These are phyloP conservation scores for Tolypocladium tundrense DNA, from an alignment of 2,329 filamentous ascomycete genomes.

Conservation along the genomic window DNA sequence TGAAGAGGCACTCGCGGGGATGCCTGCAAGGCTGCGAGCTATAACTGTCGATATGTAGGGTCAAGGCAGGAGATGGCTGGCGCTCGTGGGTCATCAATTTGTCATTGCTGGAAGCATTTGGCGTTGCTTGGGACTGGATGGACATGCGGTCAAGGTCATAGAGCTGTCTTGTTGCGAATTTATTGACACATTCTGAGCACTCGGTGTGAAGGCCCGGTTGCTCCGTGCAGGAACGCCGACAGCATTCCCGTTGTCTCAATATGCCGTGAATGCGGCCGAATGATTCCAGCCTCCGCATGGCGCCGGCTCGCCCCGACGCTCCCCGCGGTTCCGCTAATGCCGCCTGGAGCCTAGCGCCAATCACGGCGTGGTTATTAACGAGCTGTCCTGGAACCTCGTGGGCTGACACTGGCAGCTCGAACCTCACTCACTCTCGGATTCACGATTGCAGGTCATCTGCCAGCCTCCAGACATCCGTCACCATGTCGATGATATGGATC, in stretches of 20 bases:
- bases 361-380: neutral
- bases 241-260: neutral
- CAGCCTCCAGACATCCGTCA: neutral
- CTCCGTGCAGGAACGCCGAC: neutral
- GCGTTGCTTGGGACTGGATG: neutral
- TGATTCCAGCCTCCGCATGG: neutral
- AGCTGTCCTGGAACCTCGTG: neutral
- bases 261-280: neutral
- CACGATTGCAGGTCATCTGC: neutral
- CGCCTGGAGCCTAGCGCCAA: neutral
- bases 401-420: neutral
- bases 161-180: neutral
- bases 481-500: constrained; percentile 12
- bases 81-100: neutral
- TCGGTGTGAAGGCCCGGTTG: neutral
- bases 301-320: neutral
- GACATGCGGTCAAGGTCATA: neutral
- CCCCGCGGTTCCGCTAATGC: neutral
- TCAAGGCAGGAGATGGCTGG: neutral
- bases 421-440: neutral
- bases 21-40: neutral
- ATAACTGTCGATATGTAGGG: neutral
- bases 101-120: neutral
- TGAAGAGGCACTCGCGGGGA: constrained; percentile 18
- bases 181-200: neutral